Base-by-base conservation (phyloP, 225 moss, liverwort and hornwort species). In the Antitrichia curtipendula region DNA sequence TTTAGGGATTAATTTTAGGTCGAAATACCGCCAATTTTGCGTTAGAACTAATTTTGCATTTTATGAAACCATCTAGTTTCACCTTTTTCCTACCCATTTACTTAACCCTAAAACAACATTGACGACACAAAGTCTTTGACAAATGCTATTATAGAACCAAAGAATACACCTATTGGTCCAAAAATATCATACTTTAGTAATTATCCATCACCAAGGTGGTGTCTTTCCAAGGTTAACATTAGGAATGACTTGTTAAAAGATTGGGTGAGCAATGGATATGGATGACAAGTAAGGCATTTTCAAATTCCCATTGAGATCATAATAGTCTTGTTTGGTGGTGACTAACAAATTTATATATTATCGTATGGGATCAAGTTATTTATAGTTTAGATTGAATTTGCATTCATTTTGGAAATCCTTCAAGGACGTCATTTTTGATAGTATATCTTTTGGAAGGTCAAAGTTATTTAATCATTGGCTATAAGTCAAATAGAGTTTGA, bases 181-280 rank as follows among this genome's bases (percentile, higher is more conserved):
- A 72, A 72, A 45, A 72, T 72, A 18, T 73, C 22, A 27, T 47
- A 10, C 29, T 29, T 73, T 3, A 47, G 2, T n/a, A n/a, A n/a
- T n/a, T 18, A 29, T 2, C 6, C 18, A 28, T 72, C 1, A 41
- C 1, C 0, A 0, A 40, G 3, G 8, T 1, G 4, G 3, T 1
- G 4, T 40, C 8, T 4, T 24, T 69, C 2, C 0, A 71, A 0
- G 5, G 3, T 29, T 17, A 17, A 11, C 20, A 32, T 21, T 18
- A 32, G 3, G 1, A 75, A 50, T 52, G 36, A 14, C 36, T 36
- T 53, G 3, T 75, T 36, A 53, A 52, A 75, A 36, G 2, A 23
- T 52, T 0, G 2, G 0, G 3, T 53, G 13, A 53, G 3, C 1
- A 36, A 0, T 14, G 32, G 23, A 36, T 53, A 32, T 36, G 1